phyloP scores from a whole-genome alignment of 441 rosid genomes.

The Syzygium syzygioides region DNA sequence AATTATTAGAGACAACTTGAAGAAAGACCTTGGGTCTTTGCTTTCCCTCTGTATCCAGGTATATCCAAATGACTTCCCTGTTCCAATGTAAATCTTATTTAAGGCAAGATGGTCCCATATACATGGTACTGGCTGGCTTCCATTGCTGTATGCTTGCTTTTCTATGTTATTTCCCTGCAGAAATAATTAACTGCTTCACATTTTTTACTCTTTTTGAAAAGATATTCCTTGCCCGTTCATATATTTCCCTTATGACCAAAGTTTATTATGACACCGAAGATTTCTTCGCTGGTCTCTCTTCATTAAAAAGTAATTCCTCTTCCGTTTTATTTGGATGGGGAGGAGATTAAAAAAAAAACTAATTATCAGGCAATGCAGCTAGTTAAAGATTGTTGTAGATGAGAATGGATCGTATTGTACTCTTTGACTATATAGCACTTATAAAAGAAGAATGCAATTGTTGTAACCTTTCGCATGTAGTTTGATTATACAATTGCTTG shows the following conservation, averaged over 20 bases:
- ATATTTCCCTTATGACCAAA: neutral
- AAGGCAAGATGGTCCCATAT: neutral
- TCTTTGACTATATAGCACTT: neutral
- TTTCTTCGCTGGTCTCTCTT: neutral
- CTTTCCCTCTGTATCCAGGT: constrained; percentile 84
- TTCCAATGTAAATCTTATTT: neutral
- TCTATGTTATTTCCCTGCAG: neutral
- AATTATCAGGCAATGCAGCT: neutral
- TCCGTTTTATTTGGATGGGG: neutral
- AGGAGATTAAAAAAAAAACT: neutral
- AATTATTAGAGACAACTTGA: constrained; percentile 72
- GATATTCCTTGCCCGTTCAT: neutral
- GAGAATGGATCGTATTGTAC: neutral
- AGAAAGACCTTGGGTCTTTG: constrained; percentile 51
- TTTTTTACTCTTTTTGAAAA: neutral
- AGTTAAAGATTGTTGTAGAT: neutral
- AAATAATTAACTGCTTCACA: neutral
- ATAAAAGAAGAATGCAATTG: neutral
- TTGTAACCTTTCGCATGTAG: neutral
- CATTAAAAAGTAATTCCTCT: neutral
- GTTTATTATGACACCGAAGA: neutral
- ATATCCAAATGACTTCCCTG: neutral
- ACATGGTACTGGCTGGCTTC: neutral
- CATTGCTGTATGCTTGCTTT: neutral
- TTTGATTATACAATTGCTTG: neutral